A percentile compares a stretch with the other conserved stretches of the same genome.
phyloP scores from a whole-genome alignment of 768 basidiomycete genomes.

The Hemileccinum rubropunctum region DNA sequence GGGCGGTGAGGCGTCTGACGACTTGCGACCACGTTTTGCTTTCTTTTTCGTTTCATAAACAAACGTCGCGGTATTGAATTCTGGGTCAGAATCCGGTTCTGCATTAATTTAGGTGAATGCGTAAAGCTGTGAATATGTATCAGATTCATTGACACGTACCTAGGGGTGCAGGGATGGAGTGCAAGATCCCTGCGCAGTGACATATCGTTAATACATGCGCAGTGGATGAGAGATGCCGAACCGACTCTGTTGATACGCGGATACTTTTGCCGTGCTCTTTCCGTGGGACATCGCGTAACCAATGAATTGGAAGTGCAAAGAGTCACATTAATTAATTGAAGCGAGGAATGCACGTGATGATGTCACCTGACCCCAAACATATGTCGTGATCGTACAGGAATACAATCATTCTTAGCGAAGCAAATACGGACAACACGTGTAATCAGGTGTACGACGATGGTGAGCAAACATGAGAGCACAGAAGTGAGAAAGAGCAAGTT shows the following conservation, averaged over 20 bases:
- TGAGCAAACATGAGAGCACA: conserved; percentile 27
- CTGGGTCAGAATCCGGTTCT: conserved; percentile 35
- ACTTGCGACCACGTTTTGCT: conserved; percentile 16
- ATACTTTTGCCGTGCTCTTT: conserved; percentile 10
- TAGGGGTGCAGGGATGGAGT: conserved; percentile 36
- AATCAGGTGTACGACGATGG: conserved; percentile 22
- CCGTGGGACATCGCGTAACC: conserved; percentile 18
- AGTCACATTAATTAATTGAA: background rate
- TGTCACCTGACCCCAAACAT: conserved; percentile 12
- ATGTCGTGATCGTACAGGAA: conserved; percentile 18
- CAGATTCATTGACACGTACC: conserved; percentile 23
- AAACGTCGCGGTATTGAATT: conserved; percentile 31
- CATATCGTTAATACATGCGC: background rate
- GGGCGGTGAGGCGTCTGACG: conserved; percentile 10
- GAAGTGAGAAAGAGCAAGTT: conserved; percentile 21
- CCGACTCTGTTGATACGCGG: conserved; percentile 24
- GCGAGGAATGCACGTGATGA: conserved; percentile 13
- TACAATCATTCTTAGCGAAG: conserved; percentile 32
- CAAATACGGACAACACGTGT: conserved; percentile 30
- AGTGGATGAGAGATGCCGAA: background rate
- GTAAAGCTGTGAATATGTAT: background rate
- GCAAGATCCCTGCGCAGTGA: conserved; percentile 14
- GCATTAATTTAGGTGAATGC: background rate
- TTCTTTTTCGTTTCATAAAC: conserved; percentile 28
- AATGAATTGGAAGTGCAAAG: background rate